Conservation (phyloP, 495 filamentous ascomycete species). For the Evernia prunastri region DNA sequence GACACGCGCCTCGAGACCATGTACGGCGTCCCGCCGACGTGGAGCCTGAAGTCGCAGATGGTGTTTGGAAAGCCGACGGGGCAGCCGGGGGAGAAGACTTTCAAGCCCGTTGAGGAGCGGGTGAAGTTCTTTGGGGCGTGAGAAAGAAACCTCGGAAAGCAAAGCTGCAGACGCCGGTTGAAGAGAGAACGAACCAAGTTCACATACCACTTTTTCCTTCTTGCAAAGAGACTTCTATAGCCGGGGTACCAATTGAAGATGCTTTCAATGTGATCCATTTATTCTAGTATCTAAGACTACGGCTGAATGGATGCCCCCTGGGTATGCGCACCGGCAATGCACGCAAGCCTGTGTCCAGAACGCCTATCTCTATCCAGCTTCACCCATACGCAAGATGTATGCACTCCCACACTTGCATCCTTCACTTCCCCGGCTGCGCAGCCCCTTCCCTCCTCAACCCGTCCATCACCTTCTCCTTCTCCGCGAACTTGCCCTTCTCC, state of each 20-base stretch:
- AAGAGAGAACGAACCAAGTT: too few species aligned
- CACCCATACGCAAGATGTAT: neutral
- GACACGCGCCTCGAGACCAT: slow-evolving; percentile 39
- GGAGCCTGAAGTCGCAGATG: slow-evolving; percentile 44
- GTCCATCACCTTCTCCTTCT: slow-evolving; percentile 57
- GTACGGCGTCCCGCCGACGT: slow-evolving; percentile 43
- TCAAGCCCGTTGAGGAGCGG: slow-evolving; percentile 36
- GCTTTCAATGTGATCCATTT: too few species aligned
- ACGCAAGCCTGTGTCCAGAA: neutral
- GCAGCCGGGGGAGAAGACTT: slow-evolving; percentile 33
- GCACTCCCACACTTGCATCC: neutral
- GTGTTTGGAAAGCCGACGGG: slow-evolving; percentile 45
- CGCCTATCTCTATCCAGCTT: neutral
- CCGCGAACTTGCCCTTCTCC: slow-evolving; percentile 56
- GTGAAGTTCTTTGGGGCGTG: slow-evolving; percentile 34
- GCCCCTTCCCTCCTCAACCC: slow-evolving; percentile 55
- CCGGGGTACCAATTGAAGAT: too few species aligned
- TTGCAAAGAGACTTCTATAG: neutral
- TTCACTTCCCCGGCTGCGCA: slow-evolving; percentile 29
- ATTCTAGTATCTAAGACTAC: too few species aligned
- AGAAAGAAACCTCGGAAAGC: neutral
- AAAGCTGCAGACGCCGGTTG: neutral
- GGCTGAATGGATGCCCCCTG: neutral
- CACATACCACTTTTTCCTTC: too few species aligned
- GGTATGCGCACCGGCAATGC: slow-evolving; percentile 16